A percentile compares a stretch with the other conserved stretches of the same genome.
These are phyloP conservation scores for Juncus effusus DNA, from an alignment of 176 grass and related monocot genomes.

Conservation along the genomic window DNA sequence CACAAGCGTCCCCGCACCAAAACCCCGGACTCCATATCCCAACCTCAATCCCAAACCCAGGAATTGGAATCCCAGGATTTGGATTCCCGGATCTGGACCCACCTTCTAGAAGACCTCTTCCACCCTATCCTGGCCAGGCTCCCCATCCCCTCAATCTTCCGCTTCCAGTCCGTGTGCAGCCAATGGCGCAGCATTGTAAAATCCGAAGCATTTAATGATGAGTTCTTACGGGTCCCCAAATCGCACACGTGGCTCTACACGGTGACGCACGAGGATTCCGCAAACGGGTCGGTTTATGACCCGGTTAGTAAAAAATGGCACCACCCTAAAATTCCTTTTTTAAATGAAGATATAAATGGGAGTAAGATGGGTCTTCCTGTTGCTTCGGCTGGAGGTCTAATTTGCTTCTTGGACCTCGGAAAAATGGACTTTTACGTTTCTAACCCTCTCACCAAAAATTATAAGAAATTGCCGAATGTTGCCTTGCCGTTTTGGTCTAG, in stretches of 20 bases:
- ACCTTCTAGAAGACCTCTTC: constrained; percentile 87
- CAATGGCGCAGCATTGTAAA: constrained; percentile 74
- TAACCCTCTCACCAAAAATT: constrained; percentile 74
- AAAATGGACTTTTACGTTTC: constrained; percentile 77
- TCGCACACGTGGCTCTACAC: constrained; percentile 82
- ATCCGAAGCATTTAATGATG: constrained; percentile 60
- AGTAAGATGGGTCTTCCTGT: constrained; percentile 72
- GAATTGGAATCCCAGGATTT: constrained; percentile 8
- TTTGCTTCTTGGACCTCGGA: constrained; percentile 85
- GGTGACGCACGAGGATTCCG: constrained; percentile 74
- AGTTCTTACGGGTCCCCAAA: constrained; percentile 51
- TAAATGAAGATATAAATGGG: constrained; percentile 33
- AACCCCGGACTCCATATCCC: constrained; percentile 36
- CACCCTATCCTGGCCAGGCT: constrained; percentile 83
- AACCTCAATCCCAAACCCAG: constrained; percentile 26
- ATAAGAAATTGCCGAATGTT: constrained; percentile 80
- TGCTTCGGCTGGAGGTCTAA: constrained; percentile 86
- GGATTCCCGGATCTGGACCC: constrained; percentile 77
- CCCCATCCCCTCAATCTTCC: constrained; percentile 70
- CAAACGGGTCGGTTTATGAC: constrained; percentile 70
- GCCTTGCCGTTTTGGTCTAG: constrained; percentile 73
- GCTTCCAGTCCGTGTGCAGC: constrained; percentile 74
- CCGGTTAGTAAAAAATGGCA: constrained; percentile 82
- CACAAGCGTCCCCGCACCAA: constrained; percentile 43
- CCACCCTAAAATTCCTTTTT: constrained; percentile 47